phyloP scores from a whole-genome alignment of 2,329 filamentous ascomycete species.

The Trichophyton mentagrophytes region DNA sequence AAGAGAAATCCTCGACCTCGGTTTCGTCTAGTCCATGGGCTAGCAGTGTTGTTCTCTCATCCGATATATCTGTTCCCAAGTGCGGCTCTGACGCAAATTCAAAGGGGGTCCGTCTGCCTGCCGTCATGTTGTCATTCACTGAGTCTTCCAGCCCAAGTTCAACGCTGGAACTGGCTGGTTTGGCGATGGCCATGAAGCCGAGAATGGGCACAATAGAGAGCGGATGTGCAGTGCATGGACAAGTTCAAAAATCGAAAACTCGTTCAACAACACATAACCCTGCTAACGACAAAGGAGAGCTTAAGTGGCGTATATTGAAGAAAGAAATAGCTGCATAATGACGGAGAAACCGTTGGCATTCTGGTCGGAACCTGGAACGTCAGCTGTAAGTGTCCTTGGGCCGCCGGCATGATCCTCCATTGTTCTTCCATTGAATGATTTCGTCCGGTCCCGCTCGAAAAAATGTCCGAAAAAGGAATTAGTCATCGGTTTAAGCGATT shows the following conservation, averaged over 20 bases:
- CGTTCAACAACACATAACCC: not conserved
- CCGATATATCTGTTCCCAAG: not conserved
- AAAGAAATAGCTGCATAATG: not conserved
- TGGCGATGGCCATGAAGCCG: not conserved
- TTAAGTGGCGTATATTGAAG: not conserved
- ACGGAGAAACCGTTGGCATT: not conserved
- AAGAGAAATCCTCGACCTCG: conserved; percentile 1
- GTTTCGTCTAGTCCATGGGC: not conserved
- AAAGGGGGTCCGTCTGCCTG: not conserved
- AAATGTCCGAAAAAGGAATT: not conserved
- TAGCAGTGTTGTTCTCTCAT: conserved; percentile 9
- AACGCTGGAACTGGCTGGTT: not conserved
- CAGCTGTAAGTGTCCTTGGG: not conserved
- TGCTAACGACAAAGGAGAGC: not conserved
- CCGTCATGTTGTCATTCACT: not conserved
- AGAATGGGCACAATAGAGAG: not conserved
- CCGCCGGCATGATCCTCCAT: not conserved
- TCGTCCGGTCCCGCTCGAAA: conserved; percentile 1
- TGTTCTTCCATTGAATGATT: not conserved
- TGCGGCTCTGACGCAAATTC: not conserved
- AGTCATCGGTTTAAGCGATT: not conserved
- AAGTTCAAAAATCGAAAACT: not conserved
- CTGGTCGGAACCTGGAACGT: not conserved
- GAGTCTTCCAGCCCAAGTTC: not conserved
- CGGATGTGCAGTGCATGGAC: not conserved